phyloP scores from a whole-genome alignment of 208 protist genomes.

The Acanthamoeba lenticulata region DNA sequence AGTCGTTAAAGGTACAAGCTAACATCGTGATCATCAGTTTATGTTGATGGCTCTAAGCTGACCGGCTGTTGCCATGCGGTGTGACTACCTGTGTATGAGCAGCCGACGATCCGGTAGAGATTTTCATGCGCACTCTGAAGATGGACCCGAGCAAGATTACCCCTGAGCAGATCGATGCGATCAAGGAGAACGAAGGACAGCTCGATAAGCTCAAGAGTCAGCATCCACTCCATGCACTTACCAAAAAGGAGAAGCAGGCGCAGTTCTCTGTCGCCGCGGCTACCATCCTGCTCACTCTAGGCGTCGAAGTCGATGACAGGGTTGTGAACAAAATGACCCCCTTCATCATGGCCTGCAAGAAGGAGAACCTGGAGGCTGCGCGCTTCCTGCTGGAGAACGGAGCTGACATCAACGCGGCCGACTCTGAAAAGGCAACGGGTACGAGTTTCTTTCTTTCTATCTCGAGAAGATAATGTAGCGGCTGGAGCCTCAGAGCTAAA shows the following conservation, averaged over 20 bases:
- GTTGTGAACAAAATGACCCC: neutral
- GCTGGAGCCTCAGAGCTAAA: neutral
- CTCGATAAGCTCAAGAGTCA: neutral
- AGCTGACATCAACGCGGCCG: neutral
- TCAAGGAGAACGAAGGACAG: neutral
- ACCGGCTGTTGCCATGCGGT: neutral
- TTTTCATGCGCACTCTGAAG: neutral
- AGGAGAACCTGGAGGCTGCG: neutral
- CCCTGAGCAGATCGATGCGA: neutral
- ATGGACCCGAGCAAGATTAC: neutral
- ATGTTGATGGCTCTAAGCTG: too few relatives aligned
- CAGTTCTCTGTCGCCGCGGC: neutral
- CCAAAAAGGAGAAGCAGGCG: neutral
- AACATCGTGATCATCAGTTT: neutral
- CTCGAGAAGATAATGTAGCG: neutral
- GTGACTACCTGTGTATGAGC: neutral
- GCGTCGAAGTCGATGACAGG: neutral
- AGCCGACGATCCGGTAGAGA: neutral
- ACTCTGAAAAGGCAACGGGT: neutral
- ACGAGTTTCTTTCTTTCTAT: neutral
- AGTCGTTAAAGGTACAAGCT: neutral
- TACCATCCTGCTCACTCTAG: neutral
- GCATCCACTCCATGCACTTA: neutral
- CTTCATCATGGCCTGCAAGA: neutral
- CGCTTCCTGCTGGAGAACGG: neutral